Conservation (phyloP, 768 basidiomycete genomes). For the Boletus subcaerulescens region DNA sequence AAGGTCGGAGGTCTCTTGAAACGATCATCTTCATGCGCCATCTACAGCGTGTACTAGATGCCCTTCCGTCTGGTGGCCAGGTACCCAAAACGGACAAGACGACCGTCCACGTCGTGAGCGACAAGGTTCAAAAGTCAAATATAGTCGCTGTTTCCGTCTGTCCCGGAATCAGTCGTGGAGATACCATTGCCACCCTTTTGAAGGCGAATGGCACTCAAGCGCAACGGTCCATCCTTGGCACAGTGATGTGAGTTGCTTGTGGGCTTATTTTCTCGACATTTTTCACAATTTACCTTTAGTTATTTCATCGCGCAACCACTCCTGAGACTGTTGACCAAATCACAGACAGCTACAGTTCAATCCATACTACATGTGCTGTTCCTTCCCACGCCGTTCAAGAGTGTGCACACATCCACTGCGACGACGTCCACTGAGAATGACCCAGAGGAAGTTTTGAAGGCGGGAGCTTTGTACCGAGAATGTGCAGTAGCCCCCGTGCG, state of each 20-base stretch:
- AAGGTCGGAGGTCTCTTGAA: slow-evolving; percentile 65
- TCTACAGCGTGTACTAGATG: slow-evolving; percentile 81
- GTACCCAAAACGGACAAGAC: slow-evolving; percentile 39
- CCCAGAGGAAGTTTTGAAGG: slow-evolving; percentile 66
- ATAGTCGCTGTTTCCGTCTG: slow-evolving; percentile 72
- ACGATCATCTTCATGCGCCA: slow-evolving; percentile 67
- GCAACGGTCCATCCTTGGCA: slow-evolving; percentile 41
- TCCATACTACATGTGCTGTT: slow-evolving; percentile 79
- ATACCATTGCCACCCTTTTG: slow-evolving; percentile 54
- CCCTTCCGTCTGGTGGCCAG: slow-evolving; percentile 63
- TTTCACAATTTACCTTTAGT: slow-evolving; percentile 34
- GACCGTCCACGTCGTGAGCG: slow-evolving; percentile 36
- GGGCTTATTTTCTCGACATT: background rate
- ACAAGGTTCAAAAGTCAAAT: slow-evolving; percentile 59
- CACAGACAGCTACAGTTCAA: slow-evolving; percentile 62
- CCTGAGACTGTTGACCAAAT: slow-evolving; percentile 67
- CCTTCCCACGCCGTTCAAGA: slow-evolving; percentile 76
- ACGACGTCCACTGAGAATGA: slow-evolving; percentile 11
- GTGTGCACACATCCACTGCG: slow-evolving; percentile 29
- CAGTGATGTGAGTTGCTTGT: slow-evolving; percentile 45
- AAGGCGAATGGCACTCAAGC: slow-evolving; percentile 26
- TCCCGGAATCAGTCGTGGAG: slow-evolving; percentile 71
- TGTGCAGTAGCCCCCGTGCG: slow-evolving; percentile 60
- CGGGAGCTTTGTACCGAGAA: slow-evolving; percentile 74
- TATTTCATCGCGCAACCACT: slow-evolving; percentile 68